These are phyloP conservation scores for Wallacemonas rigidus DNA, from an alignment of 208 protist genomes.

Conservation along the genomic window DNA sequence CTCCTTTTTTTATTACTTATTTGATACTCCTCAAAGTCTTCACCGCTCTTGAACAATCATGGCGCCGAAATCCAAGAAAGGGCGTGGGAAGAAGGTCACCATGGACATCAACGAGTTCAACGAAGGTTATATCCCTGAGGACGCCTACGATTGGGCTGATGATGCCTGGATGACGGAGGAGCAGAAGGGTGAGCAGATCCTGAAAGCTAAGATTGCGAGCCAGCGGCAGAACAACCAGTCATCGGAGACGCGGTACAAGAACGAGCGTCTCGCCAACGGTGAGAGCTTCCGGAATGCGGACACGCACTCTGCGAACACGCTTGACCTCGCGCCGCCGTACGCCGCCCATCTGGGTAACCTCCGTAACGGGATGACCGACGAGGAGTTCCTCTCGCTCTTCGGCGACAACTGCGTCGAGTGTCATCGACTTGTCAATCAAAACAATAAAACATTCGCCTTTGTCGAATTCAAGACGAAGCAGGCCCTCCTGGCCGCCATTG, in stretches of 20 bases:
- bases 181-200: constrained; percentile 45
- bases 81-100: constrained; percentile 65
- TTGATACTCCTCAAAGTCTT: constrained; percentile 11
- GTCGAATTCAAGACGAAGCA: constrained; percentile 79
- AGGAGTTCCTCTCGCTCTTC: constrained; percentile 74
- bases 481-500: constrained; percentile 67
- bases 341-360: constrained; percentile 88
- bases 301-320: constrained; percentile 23
- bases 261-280: constrained; percentile 52
- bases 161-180: constrained; percentile 63
- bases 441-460: constrained; percentile 84
- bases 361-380: constrained; percentile 77
- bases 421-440: constrained; percentile 73
- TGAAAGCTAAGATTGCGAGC: constrained; percentile 63
- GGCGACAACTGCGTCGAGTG: constrained; percentile 54
- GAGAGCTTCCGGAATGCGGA: constrained; percentile 69
- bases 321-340: constrained; percentile 70
- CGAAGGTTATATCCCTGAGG: constrained; percentile 76
- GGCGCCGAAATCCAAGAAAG: constrained; percentile 73
- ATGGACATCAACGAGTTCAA: constrained; percentile 82
- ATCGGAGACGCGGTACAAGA: constrained; percentile 54
- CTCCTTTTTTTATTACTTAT: constrained; percentile 1
- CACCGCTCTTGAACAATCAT: constrained; percentile 31
- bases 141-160: constrained; percentile 77
- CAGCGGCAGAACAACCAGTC: constrained; percentile 22